These are phyloP conservation scores for Heimioporus sp. DNA, from an alignment of 768 basidiomycete genomes.

Conservation along the genomic window DNA sequence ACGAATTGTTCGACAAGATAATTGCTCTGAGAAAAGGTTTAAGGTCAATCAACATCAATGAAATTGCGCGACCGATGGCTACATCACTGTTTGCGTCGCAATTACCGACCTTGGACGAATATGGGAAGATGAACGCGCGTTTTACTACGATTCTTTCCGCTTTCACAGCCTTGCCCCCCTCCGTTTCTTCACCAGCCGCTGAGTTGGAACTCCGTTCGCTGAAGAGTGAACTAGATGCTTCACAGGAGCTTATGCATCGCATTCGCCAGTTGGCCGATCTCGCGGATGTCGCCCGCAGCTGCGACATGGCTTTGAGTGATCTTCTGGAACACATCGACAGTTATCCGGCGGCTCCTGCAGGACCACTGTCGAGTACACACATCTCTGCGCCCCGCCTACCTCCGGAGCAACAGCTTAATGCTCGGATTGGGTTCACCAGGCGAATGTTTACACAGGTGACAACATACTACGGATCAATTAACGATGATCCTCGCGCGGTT, in stretches of 20 bases:
- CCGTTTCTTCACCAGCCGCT: constrained; percentile 38
- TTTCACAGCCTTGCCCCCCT: constrained; percentile 44
- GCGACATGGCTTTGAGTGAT: constrained; percentile 80
- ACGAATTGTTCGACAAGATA: constrained; percentile 49
- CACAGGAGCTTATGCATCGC: constrained; percentile 46
- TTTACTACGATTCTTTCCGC: constrained; percentile 47
- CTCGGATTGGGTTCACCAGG: constrained; percentile 64
- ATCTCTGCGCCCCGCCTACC: constrained; percentile 38
- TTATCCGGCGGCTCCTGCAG: constrained; percentile 61
- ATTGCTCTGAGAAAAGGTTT: constrained; percentile 57
- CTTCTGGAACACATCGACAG: constrained; percentile 85
- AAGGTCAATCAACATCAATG: constrained; percentile 58
- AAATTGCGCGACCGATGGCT: constrained; percentile 43
- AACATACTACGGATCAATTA: constrained; percentile 39
- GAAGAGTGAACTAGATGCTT: constrained; percentile 53
- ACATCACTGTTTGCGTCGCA: constrained; percentile 33
- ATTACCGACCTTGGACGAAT: constrained; percentile 53
- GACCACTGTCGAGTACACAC: constrained; percentile 51
- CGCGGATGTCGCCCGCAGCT: constrained; percentile 44
- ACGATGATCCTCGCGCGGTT: constrained; percentile 58
- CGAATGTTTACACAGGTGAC: constrained; percentile 47
- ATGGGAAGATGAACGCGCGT: constrained; percentile 43
- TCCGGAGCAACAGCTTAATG: constrained; percentile 66
- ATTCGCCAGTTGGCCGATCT: constrained; percentile 58
- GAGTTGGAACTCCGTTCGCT: constrained; percentile 65